Conservation (phyloP, 2,329 filamentous ascomycete genomes). For the Phyllosticta paracitricarpa region DNA sequence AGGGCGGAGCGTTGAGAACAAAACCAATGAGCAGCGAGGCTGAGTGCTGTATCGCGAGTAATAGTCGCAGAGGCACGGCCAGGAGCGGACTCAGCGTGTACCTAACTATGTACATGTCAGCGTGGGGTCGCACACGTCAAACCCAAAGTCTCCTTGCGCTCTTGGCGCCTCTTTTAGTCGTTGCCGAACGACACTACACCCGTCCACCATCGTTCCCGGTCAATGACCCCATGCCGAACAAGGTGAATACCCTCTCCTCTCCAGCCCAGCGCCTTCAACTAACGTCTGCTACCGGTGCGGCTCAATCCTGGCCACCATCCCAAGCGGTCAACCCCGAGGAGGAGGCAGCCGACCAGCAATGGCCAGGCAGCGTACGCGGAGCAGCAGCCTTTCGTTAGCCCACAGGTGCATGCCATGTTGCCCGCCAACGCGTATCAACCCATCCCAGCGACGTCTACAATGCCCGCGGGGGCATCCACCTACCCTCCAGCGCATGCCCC, state of each 20-base stretch:
- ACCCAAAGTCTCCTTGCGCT: background rate
- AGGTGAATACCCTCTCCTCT: background rate
- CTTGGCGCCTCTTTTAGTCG: background rate
- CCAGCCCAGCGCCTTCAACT: background rate
- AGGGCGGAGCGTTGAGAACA: background rate
- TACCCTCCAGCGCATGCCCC: background rate
- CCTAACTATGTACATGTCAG: background rate
- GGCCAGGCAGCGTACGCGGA: conserved; percentile 3
- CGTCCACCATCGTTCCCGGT: background rate
- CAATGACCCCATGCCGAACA: conserved; percentile 5
- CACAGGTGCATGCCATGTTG: conserved; percentile 8
- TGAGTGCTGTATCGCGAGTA: too few species aligned
- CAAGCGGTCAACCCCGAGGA: conserved; percentile 7
- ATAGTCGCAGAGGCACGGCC: too few species aligned
- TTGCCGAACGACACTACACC: background rate
- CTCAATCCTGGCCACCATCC: conserved; percentile 9
- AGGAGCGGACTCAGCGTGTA: background rate
- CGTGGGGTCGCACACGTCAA: background rate
- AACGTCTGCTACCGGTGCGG: conserved; percentile 6
- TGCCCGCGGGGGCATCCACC: background rate
- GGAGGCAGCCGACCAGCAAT: conserved; percentile 7
- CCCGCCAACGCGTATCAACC: conserved; percentile 7
- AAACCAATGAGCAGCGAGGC: too few species aligned
- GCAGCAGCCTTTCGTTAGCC: conserved; percentile 9
- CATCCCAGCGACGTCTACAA: background rate